Percentiles rank a stretch among this genome's conserved stretches.
phyloP scores from a whole-genome alignment of 441 rosid species.

The Dalechampia spathulata region DNA sequence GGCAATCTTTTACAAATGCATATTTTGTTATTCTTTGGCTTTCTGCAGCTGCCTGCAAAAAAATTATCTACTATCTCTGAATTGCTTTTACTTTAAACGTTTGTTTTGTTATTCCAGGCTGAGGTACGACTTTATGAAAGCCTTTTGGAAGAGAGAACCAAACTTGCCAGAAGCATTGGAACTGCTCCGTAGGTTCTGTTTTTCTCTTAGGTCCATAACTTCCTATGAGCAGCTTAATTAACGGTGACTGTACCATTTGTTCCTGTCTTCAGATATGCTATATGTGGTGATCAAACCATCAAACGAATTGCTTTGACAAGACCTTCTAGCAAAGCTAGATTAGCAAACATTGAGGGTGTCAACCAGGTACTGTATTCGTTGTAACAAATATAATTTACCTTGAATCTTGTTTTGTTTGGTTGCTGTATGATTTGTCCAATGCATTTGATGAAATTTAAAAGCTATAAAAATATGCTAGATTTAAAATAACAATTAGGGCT shows the following conservation, averaged over 20 bases:
- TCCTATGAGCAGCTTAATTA: neutral
- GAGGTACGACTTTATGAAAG: conserved; percentile 32
- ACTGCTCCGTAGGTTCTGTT: conserved; percentile 47
- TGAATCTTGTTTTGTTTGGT: neutral
- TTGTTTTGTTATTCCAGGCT: conserved; percentile 22
- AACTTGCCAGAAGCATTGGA: conserved; percentile 38
- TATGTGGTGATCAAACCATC: conserved; percentile 45
- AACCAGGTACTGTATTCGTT: conserved; percentile 32
- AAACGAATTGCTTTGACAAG: conserved; percentile 34
- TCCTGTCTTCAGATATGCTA: conserved; percentile 31
- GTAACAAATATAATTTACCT: neutral
- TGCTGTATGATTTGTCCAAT: no score
- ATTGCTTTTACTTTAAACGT: neutral
- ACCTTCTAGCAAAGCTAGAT: conserved; percentile 46
- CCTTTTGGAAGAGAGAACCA: conserved; percentile 42
- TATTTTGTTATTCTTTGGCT: neutral
- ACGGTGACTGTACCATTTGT: neutral
- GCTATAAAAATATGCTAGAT: no score
- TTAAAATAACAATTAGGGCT: no score
- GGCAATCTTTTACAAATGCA: neutral
- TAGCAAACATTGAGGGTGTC: conserved; percentile 48
- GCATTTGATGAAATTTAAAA: no score
- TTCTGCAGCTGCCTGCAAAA: neutral
- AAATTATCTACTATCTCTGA: neutral
- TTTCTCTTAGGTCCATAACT: conserved; percentile 7